Conservation (phyloP, 116 monocot species). For the Phalaenopsis hybrid region DNA sequence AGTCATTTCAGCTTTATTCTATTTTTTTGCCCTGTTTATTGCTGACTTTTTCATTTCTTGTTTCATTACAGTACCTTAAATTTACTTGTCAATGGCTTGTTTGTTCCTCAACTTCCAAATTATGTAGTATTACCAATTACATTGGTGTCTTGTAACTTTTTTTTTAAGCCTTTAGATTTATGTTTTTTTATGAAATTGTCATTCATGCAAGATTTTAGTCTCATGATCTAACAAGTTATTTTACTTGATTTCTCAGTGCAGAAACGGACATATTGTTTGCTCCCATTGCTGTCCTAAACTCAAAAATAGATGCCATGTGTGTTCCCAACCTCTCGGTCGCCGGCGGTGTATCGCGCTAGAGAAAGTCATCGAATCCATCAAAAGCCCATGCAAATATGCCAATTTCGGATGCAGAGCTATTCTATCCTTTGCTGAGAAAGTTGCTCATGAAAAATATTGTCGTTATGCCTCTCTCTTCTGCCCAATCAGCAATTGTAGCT, state of each 20-base stretch:
- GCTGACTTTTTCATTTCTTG: no score
- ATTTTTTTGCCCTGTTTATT: no score
- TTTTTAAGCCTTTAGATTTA: no score
- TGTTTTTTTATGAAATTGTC: no score
- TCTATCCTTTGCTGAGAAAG: constrained; percentile 21
- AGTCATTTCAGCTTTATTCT: no score
- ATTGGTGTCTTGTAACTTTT: no score
- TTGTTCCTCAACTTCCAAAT: no score
- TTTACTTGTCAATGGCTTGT: no score
- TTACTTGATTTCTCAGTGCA: constrained; percentile 44
- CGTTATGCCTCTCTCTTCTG: constrained; percentile 39
- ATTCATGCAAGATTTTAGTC: no score
- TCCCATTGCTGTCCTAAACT: constrained; percentile 48
- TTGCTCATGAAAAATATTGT: constrained; percentile 43
- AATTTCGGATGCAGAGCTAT: constrained; percentile 40
- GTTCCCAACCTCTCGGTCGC: constrained; percentile 19
- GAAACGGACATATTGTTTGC: constrained; percentile 69
- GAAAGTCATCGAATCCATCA: constrained; percentile 61
- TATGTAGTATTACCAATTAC: no score
- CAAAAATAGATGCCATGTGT: constrained; percentile 52
- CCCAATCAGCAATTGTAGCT: constrained; percentile 36
- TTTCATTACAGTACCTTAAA: no score
- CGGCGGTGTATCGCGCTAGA: constrained; percentile 59
- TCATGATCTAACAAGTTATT: neutral
- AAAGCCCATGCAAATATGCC: constrained; percentile 34